These are phyloP conservation scores for Pichia sp. DNA, from an alignment of 1,139 yeast genomes.

Conservation along the genomic window DNA sequence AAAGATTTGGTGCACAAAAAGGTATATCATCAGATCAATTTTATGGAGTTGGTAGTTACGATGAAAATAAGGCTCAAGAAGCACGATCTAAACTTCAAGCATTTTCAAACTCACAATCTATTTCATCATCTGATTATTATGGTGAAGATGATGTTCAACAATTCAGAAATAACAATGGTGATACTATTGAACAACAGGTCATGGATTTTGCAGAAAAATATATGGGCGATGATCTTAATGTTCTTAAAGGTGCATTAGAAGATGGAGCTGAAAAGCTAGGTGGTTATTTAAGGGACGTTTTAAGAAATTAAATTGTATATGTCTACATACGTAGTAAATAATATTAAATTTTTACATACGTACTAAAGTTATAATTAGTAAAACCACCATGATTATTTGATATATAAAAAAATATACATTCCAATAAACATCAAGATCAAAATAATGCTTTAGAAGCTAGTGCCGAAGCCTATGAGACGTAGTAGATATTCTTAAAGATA, in stretches of 20 bases:
- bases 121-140: constrained; percentile 86
- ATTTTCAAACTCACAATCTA: constrained; percentile 81
- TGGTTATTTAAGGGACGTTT: constrained; percentile 74
- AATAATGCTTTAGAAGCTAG: too few species aligned
- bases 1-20: constrained; percentile 81
- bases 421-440: too few species aligned
- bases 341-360: too few species aligned
- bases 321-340: neutral
- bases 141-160: constrained; percentile 57
- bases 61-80: constrained; percentile 69
- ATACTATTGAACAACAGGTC: constrained; percentile 41
- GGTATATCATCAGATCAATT: constrained; percentile 93
- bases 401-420: too few species aligned
- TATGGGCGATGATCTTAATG: constrained; percentile 84
- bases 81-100: constrained; percentile 72
- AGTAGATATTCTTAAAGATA: too few species aligned
- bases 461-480: too few species aligned
- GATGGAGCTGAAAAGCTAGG: constrained; percentile 89
- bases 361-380: too few species aligned
- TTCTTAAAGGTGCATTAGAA: constrained; percentile 86
- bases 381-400: too few species aligned
- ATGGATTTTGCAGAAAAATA: constrained; percentile 65
- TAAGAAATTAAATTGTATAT: constrained; percentile 29
- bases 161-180: constrained; percentile 27
- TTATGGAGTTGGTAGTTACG: constrained; percentile 84